Base-by-base conservation (phyloP, 208 protist species). In the Crithidia bombi region DNA sequence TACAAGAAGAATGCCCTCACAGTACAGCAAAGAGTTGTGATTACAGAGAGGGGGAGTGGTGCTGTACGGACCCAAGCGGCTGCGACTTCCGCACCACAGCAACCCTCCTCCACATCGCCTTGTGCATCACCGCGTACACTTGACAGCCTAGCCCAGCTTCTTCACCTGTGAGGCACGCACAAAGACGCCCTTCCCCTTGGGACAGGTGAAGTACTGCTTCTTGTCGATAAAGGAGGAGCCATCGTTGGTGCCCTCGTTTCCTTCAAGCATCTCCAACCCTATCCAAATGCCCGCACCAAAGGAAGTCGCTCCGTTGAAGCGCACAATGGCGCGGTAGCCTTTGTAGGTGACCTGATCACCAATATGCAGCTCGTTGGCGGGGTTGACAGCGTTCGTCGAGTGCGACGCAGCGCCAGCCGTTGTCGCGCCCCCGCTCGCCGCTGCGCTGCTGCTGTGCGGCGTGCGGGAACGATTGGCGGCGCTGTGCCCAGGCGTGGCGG, bases 141-240 rank as follows among this genome's bases (percentile, higher is more conserved):
- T 10, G 7, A 14, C 19, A 19, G 23, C 39, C 28, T 54, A 75
- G 32, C 70, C 65, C 3, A 86, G 58, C 69, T 77, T 79, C 78
- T 92, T 95, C 49, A 95, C 84, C 67, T 96, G 91, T 11, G 88
- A 96, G 54, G 91, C 89, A 23, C 91, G 88, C 25, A 93, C 91
- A 83, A 96, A 96, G 6, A 96, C 85, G 11, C 91, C 91, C 58
- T 94, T 96, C 28, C 91, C 91, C 73, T 93, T 94, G 0, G 91
- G 91, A 66, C 91, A 96, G 11, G 80, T 90, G 69, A 96, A 96
- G 71, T 96, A 96, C 59, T 91, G 84, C 69, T 89, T 89, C 78
- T 96, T 96, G 82, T 96, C 91, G 64, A 96, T 91, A 70, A 94
- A 93, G 3, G 89, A 94, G 35, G 91, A 94, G 57, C 91, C 91